Conservation (phyloP, 306 rosid genomes). For the Malus domestica region ASM211411v1 NC_041792.1:29080907-29081406, state of each 20-base stretch:
- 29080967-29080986: constrained; percentile 48
- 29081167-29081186: not conserved
- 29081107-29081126: not conserved
- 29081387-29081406: constrained; percentile 55
- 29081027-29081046: constrained; percentile 41
- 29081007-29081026: constrained; percentile 51
- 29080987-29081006: constrained; percentile 46
- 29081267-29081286: constrained; percentile 84
- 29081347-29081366: constrained; percentile 55
- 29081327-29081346: constrained; percentile 57
- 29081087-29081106: constrained; percentile 2
- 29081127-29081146: not conserved
- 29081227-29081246: constrained; percentile 66
- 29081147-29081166: no score
- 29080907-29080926: constrained; percentile 47
- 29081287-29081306: constrained; percentile 53
- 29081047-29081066: constrained; percentile 63
- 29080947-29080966: constrained; percentile 63
- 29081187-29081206: not conserved
- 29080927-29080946: constrained; percentile 68
- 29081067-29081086: constrained; percentile 2
- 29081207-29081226: constrained; percentile 55
- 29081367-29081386: constrained; percentile 72
- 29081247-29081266: constrained; percentile 56
- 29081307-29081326: constrained; percentile 68